These are phyloP conservation scores for Casaregolazyma suthepensis DNA, from an alignment of 1,139 yeast genomes.

Conservation along the genomic window DNA sequence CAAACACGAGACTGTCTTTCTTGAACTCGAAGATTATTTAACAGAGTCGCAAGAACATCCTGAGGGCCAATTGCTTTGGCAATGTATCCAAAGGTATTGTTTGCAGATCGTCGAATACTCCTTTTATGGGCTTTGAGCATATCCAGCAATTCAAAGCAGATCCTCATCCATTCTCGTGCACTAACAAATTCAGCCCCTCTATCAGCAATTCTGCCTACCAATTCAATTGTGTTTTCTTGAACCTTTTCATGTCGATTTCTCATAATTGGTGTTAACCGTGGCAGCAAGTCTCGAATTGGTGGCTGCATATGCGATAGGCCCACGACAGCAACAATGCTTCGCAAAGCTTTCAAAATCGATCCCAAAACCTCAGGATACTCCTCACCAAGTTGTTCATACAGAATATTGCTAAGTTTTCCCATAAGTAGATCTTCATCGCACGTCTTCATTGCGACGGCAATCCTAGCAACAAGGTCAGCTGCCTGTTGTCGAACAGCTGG, in stretches of 20 bases:
- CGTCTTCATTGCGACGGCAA: slow-evolving; percentile 60
- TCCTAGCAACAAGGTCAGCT: slow-evolving; percentile 64
- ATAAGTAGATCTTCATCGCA: slow-evolving; percentile 64
- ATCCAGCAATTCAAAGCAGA: slow-evolving; percentile 84
- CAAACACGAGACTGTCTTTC: slow-evolving; percentile 96
- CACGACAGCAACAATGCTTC: slow-evolving; percentile 44
- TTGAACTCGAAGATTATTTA: slow-evolving; percentile 82
- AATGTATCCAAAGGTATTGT: slow-evolving; percentile 84
- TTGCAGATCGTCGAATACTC: slow-evolving; percentile 77
- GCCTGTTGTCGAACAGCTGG: slow-evolving; percentile 80
- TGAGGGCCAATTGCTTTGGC: slow-evolving; percentile 95
- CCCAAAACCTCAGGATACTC: slow-evolving; percentile 93
- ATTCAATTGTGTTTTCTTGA: slow-evolving; percentile 73
- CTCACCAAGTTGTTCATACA: slow-evolving; percentile 92
- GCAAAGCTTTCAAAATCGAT: slow-evolving; percentile 68
- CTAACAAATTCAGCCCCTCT: slow-evolving; percentile 81
- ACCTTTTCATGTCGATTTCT: slow-evolving; percentile 89
- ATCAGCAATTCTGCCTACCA: slow-evolving; percentile 79
- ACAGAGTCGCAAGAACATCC: slow-evolving; percentile 78
- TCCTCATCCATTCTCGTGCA: slow-evolving; percentile 97
- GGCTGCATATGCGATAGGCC: slow-evolving; percentile 67
- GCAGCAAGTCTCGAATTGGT: slow-evolving; percentile 74
- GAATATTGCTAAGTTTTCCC: slow-evolving; percentile 62
- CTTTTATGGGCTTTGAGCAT: slow-evolving; percentile 82
- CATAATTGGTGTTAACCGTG: slow-evolving; percentile 86